Base-by-base conservation (phyloP, 2,329 filamentous ascomycete species). In the Diaporthe citri region DNA sequence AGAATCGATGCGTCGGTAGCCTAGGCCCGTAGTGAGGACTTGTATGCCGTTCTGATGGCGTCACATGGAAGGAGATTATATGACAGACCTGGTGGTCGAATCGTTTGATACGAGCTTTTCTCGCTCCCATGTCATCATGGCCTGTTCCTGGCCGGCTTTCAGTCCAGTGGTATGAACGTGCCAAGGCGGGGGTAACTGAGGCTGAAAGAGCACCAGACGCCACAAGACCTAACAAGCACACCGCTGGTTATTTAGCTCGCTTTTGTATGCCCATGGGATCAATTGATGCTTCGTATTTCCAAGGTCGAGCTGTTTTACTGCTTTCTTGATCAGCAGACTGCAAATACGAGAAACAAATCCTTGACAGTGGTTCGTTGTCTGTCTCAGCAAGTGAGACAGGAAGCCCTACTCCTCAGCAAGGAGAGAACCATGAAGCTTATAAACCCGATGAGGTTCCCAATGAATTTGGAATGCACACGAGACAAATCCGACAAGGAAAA, bases 181-280 rank as follows among this genome's bases (percentile, higher is more conserved):
- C 48, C 48, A 55, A 69, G 64, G 46, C 64, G 46, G 46, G 41
- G 46, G 8, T 2, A 2, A 20, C 28, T 41, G 48, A 55, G 48
- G 64, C 48, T 55, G 48, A 69, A 55, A 25, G n/a, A 28, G 9
- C 15, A 22, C 15, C 15, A 15, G 34, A 51, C 46, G 64, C 48
- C 64, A 69, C 48, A 69, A 41, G n/a, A 22, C n/a, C 13, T 39
- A 52, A 9, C 15, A 5, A 52, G 22, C 46, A 55, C 64, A 69
- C 43, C 62, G 43, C 28, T 36, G 43, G 12, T 69, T 22, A 25
- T 55, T 52, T 55, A 55, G 48, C 48, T 69, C 64, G 41, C 34
- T 13, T 41, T 51, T 10, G 22, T 55, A 10, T 4, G n/a, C 34
- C 8, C 12, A 28, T 20, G 46, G 20, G 17, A 36, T 22, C 34